phyloP scores from a whole-genome alignment of 192 early-diverging fungal genomes.

The Dissophora globulifera region DNA sequence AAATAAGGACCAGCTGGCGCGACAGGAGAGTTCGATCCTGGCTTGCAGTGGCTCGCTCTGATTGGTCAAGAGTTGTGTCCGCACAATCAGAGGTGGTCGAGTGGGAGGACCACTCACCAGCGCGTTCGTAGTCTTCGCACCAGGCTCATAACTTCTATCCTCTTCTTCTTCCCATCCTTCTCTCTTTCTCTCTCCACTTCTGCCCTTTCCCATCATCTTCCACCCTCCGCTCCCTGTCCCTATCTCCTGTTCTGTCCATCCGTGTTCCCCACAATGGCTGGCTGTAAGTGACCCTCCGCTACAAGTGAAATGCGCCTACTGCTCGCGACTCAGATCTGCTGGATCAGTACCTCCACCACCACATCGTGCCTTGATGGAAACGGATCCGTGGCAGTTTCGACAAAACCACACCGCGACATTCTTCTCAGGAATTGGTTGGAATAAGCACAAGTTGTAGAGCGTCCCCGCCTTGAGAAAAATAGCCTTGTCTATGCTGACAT shows the following conservation, averaged over 20 bases:
- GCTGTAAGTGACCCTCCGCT: constrained; percentile 33
- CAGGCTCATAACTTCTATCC: constrained; percentile 2
- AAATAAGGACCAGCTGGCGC: neutral
- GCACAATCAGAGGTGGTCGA: constrained; percentile 3
- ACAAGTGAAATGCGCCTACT: neutral
- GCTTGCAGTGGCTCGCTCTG: constrained; percentile 33
- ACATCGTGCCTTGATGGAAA: no score
- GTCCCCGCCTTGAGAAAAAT: neutral
- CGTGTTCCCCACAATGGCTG: constrained; percentile 43
- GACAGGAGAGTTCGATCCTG: neutral
- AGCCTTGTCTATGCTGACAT: neutral
- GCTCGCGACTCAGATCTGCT: neutral
- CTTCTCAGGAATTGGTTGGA: neutral
- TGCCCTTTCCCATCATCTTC: constrained; percentile 22
- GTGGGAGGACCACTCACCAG: neutral
- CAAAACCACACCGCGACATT: no score
- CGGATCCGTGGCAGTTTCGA: no score
- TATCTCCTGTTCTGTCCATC: neutral
- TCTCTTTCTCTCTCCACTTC: no score
- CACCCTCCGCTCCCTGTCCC: neutral
- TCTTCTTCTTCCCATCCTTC: constrained; percentile 6
- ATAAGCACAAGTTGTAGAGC: neutral
- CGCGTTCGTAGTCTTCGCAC: constrained; percentile 7
- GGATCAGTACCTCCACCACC: constrained; percentile 2
- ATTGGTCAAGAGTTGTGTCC: constrained; percentile 17